Evolutionary conservation across 371 early-diverging fungal genomes (phyloP), one percentile per base, ranked within the genome.

Genomic region (Choanephora cucurbitarum): DNA sequence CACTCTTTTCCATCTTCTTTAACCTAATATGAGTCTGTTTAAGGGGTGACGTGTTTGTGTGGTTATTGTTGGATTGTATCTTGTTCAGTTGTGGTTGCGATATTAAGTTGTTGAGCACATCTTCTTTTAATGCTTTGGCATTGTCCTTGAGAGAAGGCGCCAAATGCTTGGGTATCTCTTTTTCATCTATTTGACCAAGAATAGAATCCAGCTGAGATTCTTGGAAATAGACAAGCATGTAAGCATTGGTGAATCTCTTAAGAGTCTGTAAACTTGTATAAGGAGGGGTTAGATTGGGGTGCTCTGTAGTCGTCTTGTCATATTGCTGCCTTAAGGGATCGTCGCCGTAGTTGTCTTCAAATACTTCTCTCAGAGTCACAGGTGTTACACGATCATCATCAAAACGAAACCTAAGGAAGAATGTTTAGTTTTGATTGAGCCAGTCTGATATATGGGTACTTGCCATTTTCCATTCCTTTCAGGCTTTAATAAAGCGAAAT

Each of bases 311-410:
- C 37, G 14, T 37, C 37, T 37, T 37, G 9, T 37, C 37, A 37
- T 37, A 3, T 9, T 37, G 9, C 14, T 37, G 37, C 9, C 37
- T 37, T 37, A 14, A 13, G 14, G 37, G 14, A 55, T 90, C 91
- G 6, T 92, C 93, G n/a, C 99, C 99, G 75, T 83, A 98, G 73
- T 95, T 95, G 28, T 95, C 96, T 52, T 97, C 94, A 57, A 95
- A 82, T 11, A 95, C 99, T 57, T 99, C 97, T 51, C 78, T 81
- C 34, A 83, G 66, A 0, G 87, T 75, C 1, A 85, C 95, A 9
- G 91, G 93, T 1, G 89, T 88, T 6, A 99, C 99, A 32, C 90
- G 82, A 64, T 96, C 96, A 71, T 99, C 99, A 67, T 99, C 98
- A 74, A 98, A 99, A 52, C 91, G 91, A 74, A 85, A 92, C 80